These are phyloP conservation scores for Chenopodium suecicum DNA, from an alignment of 148 eudicot genomes.

Conservation along the genomic window DNA sequence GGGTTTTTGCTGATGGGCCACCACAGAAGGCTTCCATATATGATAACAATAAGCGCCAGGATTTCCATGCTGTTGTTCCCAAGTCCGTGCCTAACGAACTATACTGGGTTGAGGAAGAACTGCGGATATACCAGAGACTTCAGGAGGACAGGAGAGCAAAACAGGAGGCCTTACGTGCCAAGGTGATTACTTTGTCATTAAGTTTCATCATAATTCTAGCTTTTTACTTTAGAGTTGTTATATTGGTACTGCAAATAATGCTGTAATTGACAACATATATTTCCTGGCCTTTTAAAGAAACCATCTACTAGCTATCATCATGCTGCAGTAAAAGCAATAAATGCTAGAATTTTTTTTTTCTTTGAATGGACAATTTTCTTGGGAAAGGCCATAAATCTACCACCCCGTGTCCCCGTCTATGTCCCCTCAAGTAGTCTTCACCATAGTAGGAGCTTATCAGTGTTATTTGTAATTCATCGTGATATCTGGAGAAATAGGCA, in stretches of 20 bases:
- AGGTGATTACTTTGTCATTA: constrained; percentile 43
- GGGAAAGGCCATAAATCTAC: neutral
- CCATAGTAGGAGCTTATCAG: neutral
- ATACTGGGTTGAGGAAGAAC: constrained; percentile 89
- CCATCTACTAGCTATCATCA: neutral
- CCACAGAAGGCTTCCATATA: constrained; percentile 72
- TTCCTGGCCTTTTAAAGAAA: neutral
- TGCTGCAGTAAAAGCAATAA: neutral
- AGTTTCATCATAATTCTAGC: neutral
- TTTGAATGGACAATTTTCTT: neutral
- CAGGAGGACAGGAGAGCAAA: constrained; percentile 69
- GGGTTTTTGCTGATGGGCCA: constrained; percentile 98
- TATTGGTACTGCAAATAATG: neutral
- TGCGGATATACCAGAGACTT: constrained; percentile 59
- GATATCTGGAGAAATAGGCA: neutral
- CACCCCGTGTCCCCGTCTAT: neutral
- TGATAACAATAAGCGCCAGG: constrained; percentile 77
- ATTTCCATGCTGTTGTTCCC: constrained; percentile 86
- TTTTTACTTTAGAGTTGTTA: neutral
- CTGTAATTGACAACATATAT: neutral
- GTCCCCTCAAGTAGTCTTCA: neutral
- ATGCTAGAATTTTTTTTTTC: too few species aligned
- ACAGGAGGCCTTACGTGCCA: constrained; percentile 68
- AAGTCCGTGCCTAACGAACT: constrained; percentile 49
- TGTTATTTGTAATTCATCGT: neutral